Percentiles rank a stretch among this genome's conserved stretches.
phyloP scores from a whole-genome alignment of 2,329 filamentous ascomycete genomes.

The Falciphora oryzae region DNA sequence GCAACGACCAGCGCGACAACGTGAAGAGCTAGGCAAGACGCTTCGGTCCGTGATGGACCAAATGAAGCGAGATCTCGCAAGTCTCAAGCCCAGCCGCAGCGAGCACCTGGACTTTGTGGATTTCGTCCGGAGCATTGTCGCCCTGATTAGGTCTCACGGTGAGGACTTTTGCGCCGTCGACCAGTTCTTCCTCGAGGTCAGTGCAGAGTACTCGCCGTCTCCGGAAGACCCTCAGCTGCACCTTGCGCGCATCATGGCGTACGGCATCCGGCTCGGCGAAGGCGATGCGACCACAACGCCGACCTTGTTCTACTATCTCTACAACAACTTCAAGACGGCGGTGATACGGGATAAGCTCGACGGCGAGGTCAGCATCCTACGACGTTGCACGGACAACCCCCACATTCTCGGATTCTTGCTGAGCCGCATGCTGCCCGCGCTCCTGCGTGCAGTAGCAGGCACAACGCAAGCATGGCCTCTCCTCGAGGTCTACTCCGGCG shows the following conservation, averaged over 20 bases:
- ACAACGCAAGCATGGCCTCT: constrained; percentile 38
- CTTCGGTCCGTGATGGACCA: constrained; percentile 46
- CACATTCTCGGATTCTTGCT: constrained; percentile 43
- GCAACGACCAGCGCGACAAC: constrained; percentile 17
- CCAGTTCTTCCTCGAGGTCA: constrained; percentile 51
- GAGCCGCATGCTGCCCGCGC: constrained; percentile 48
- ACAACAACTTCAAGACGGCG: constrained; percentile 51
- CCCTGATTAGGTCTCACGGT: constrained; percentile 48
- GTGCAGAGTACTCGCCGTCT: constrained; percentile 49
- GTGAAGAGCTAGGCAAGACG: constrained; percentile 33
- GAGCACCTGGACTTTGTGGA: constrained; percentile 42
- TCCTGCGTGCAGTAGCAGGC: constrained; percentile 33
- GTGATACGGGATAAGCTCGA: constrained; percentile 42
- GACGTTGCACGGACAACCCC: constrained; percentile 40
- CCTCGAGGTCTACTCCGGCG: constrained; percentile 43
- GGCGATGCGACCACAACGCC: constrained; percentile 40
- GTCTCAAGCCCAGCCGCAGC: constrained; percentile 25
- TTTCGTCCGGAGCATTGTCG: constrained; percentile 47
- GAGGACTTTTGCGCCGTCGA: constrained; percentile 49
- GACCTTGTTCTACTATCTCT: constrained; percentile 51
- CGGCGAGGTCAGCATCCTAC: constrained; percentile 40
- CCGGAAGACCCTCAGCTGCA: constrained; percentile 51
- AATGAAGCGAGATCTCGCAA: constrained; percentile 44
- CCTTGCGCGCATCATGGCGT: constrained; percentile 48
- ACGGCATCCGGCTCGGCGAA: constrained; percentile 48